Evolutionary conservation across 805 yeast species (phyloP), one percentile per base, ranked within the genome.

Genomic region (Cyberlindnera mycetangii): DNA sequence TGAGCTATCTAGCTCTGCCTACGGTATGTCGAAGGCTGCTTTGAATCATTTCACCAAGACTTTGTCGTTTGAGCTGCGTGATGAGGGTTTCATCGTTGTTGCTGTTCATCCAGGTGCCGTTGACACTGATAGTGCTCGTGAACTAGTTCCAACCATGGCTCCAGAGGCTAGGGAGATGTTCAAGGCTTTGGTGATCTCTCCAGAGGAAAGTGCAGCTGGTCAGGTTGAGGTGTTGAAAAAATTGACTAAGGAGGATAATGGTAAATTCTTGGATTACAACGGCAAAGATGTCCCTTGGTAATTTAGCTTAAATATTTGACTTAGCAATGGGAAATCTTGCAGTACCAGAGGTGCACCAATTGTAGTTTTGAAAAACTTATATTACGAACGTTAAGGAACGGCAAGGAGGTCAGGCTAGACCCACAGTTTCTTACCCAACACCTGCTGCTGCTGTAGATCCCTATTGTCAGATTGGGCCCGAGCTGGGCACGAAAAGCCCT

Each of bases 71-170:
- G 71, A 68, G 41, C 39, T 60, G 20, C 44, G 40, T 18, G 41
- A 25, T 3, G 61, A 63, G 37, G 62, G 57, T 3, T 66, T 60
- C 46, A 59, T 54, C 10, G 56, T 64, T 32, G 49, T 66, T 18
- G 50, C 68, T 11, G 12, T 68, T 12, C 69, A 67, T 41, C 76
- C 76, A 0, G 75, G 75, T 31, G 28, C 59, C 10, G 72, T 71
- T 12, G n/a, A 42, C n/a, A 66, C 68, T 28, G 73, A 70, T 38
- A 60, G 63, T 65, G 63, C 21, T 14, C 10, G 20, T 2, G n/a
- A 14, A 3, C 27, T 27, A 7, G 10, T 59, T 5, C 42, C 43
- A 25, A 32, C 20, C 21, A n/a, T 11, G 7, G 25, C 7, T 20
- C 17, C 32, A 18, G 16, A 18, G 18, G 15, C 18, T 7, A 17